Percentiles rank a stretch among this genome's conserved stretches.
These are phyloP conservation scores for Akanthomyces dipterigenus DNA, from an alignment of 2,329 filamentous ascomycete genomes.

Conservation along the genomic window DNA sequence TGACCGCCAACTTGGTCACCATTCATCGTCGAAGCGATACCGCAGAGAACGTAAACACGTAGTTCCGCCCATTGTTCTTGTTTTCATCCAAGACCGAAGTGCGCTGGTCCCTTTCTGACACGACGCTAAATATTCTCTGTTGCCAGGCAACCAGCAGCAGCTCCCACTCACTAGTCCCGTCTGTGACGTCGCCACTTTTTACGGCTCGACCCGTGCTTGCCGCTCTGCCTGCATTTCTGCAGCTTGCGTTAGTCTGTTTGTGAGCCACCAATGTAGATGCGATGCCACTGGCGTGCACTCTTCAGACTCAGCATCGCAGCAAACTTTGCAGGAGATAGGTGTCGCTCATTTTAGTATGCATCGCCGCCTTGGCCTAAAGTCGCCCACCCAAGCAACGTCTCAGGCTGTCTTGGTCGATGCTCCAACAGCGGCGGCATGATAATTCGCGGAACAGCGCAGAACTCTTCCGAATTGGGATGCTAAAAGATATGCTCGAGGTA, in stretches of 20 bases:
- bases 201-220: constrained; percentile 9
- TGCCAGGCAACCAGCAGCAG: not conserved
- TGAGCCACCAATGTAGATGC: not conserved
- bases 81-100: not conserved
- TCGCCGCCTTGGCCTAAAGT: no score
- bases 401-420: no score
- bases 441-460: no score
- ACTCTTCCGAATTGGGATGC: no score
- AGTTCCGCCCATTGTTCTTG: not conserved
- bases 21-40: not conserved
- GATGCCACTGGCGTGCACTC: not conserved
- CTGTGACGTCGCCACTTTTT: not conserved
- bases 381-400: no score
- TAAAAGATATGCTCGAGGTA: no score
- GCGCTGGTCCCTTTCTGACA: not conserved
- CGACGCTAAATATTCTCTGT: not conserved
- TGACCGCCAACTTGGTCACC: not conserved
- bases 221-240: not conserved
- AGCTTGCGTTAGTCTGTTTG: not conserved
- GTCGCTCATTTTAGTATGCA: no score
- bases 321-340: no score
- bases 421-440: no score
- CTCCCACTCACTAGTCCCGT: not conserved
- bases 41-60: not conserved
- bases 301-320: not conserved